phyloP scores from a whole-genome alignment of 805 yeast genomes.

The Hanseniaspora hatyaiensis region DNA sequence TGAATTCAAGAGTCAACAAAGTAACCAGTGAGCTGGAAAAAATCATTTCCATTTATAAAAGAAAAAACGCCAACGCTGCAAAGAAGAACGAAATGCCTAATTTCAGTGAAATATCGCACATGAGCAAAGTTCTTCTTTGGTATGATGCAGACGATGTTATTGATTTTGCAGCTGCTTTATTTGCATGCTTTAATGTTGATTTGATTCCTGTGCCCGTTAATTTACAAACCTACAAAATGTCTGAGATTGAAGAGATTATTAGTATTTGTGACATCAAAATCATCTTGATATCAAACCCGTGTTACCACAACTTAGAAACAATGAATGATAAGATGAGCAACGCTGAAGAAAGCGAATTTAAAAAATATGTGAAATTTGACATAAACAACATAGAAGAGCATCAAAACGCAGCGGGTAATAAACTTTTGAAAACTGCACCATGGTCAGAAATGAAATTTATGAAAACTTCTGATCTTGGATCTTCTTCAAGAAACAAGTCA shows the following conservation, averaged over 20 bases:
- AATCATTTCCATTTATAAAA: slow-evolving; percentile 1
- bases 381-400: slow-evolving; percentile 3
- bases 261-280: slow-evolving; percentile 63
- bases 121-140: slow-evolving; percentile 72
- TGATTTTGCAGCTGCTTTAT: slow-evolving; percentile 73
- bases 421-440: slow-evolving; percentile 26
- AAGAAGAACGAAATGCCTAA: slow-evolving; percentile 43
- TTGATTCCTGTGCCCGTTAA: slow-evolving; percentile 90
- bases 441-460: slow-evolving; percentile 26
- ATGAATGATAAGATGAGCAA: slow-evolving; percentile 33
- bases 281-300: slow-evolving; percentile 69
- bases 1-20: slow-evolving; percentile 70
- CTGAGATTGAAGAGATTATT: slow-evolving; percentile 62
- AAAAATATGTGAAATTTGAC: slow-evolving; percentile 52
- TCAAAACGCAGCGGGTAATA: slow-evolving; percentile 18
- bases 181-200: slow-evolving; percentile 89
- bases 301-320: slow-evolving; percentile 62
- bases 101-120: slow-evolving; percentile 31
- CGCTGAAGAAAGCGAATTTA: slow-evolving; percentile 47
- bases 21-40: slow-evolving; percentile 45
- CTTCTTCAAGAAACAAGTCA: slow-evolving; percentile 44
- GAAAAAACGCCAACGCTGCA: slow-evolving; percentile 48
- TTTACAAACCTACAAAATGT: slow-evolving; percentile 48
- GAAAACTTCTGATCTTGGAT: slow-evolving; percentile 81
- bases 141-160: slow-evolving; percentile 74